Evolutionary conservation across 2,329 filamentous ascomycete genomes (phyloP).

Genomic region (Ascochyta rabiei): DNA sequence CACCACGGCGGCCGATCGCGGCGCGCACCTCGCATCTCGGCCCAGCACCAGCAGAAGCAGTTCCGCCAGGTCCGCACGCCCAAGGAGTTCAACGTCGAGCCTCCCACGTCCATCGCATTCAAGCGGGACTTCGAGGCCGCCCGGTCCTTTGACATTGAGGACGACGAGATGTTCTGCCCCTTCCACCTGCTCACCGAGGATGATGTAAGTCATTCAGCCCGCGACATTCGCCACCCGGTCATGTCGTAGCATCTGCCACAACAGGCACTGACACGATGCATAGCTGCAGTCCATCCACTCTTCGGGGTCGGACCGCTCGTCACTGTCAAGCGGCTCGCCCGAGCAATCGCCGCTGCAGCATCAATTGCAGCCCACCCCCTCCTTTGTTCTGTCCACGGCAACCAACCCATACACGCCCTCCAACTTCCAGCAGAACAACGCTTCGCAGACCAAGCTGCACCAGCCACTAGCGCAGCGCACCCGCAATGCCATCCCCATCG

Average conservation of each 20-base stretch:
- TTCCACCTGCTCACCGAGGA: constrained; percentile 84
- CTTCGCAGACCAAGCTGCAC: constrained; percentile 78
- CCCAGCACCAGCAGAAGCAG: constrained; percentile 86
- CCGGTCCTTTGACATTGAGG: constrained; percentile 92
- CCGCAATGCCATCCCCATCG: constrained; percentile 95
- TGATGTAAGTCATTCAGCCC: constrained; percentile 68
- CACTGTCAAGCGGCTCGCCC: constrained; percentile 91
- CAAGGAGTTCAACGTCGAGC: constrained; percentile 79
- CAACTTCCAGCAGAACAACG: constrained; percentile 61
- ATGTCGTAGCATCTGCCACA: constrained; percentile 30
- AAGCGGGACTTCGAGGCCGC: constrained; percentile 88
- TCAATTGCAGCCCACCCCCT: constrained; percentile 72
- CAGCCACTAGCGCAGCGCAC: constrained; percentile 88
- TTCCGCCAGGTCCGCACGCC: constrained; percentile 84
- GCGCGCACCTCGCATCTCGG: constrained; percentile 78
- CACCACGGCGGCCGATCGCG: constrained; percentile 81
- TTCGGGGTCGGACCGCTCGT: constrained; percentile 87
- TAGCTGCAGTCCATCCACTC: constrained; percentile 92
- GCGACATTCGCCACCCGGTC: constrained; percentile 30
- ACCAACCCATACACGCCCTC: constrained; percentile 63
- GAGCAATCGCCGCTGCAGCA: constrained; percentile 90
- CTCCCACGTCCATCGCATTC: constrained; percentile 77
- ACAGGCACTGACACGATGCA: constrained; percentile 43
- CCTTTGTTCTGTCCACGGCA: constrained; percentile 71
- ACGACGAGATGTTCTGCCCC: constrained; percentile 95